Base-by-base conservation (phyloP, 108 stramenopile genomes). In the Nitzschia putrida region DNA sequence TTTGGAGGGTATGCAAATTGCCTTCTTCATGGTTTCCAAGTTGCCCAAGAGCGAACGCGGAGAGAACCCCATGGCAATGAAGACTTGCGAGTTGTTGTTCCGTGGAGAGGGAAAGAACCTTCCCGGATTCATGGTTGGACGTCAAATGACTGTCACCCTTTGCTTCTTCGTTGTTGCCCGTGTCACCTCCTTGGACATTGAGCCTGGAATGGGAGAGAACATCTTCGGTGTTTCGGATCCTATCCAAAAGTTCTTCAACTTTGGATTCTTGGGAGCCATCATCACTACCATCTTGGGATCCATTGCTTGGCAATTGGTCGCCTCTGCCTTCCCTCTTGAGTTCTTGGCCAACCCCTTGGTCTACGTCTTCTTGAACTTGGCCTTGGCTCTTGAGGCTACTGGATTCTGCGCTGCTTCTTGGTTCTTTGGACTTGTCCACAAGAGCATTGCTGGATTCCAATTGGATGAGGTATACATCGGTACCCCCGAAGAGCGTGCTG, bases 1-100 rank as follows among this genome's bases (percentile, higher is more conserved):
- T 53, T 76, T 93, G 18, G 92, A 93, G 74, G 92, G 83, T 58
- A 93, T 90, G 88, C 92, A 93, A 69, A 91, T 93, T 78, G 92
- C 92, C 64, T 88, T 87, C 80, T 93, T 93, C 61, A 77, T 88
- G 42, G 83, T 86, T 26, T 78, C 88, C 74, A 93, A 89, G 82
- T 49, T 93, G 20, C 56, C 63, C 1, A 71, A 69, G 61, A 39
- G 54, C 2, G 84, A 85, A 40, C 82, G 80, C 47, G 80, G 83
- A 61, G 58, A 49, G 9, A 45, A 63, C 51, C 63, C 55, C 23
- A 83, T 83, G 51, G 92, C 86, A 61, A 52, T 64, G 53, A 67
- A 65, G 56, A 93, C 87, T 26, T 85, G 84, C 57, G 63, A 86
- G 7, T 52, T 85, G 22, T 73, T 92, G 68, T 89, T 89, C 79